phyloP scores from a whole-genome alignment of 108 stramenopile species.

The Chaetoceros tenuissimus region DNA sequence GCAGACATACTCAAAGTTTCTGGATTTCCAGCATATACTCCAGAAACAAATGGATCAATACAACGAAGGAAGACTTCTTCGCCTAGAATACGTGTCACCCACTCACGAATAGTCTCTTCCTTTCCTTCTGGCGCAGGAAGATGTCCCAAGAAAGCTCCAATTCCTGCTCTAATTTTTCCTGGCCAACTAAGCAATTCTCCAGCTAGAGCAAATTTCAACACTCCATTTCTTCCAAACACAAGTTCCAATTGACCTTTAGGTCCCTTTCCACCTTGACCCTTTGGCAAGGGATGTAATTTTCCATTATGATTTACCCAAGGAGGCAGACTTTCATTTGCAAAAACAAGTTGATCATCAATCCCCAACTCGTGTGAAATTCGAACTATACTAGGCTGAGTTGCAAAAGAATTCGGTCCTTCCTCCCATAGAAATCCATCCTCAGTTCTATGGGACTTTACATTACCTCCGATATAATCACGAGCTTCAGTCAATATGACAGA shows the following conservation, averaged over 20 bases:
- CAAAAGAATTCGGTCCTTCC: constrained; percentile 93
- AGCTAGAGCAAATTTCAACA: constrained; percentile 62
- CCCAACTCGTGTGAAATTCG: constrained; percentile 86
- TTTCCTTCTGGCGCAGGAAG: constrained; percentile 47
- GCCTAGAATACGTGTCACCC: constrained; percentile 86
- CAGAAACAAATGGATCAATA: constrained; percentile 95
- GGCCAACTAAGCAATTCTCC: constrained; percentile 87
- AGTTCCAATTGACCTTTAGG: constrained; percentile 74
- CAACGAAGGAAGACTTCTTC: constrained; percentile 81
- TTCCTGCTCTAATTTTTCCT: constrained; percentile 89
- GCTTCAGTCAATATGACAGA: constrained; percentile 77
- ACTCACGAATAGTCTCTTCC: constrained; percentile 93
- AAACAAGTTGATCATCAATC: constrained; percentile 82
- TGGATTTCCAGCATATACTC: constrained; percentile 97
- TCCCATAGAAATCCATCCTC: constrained; percentile 91
- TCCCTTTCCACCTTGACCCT: constrained; percentile 72
- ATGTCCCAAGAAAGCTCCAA: constrained; percentile 86
- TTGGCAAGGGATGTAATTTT: constrained; percentile 91
- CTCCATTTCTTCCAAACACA: constrained; percentile 70
- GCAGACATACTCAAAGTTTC: constrained; percentile 82
- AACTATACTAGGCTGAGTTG: constrained; percentile 81
- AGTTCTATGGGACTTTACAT: constrained; percentile 71
- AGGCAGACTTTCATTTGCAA: constrained; percentile 79
- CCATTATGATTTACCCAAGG: constrained; percentile 83
- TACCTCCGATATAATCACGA: constrained; percentile 84